Base-by-base conservation (phyloP, 2,329 filamentous ascomycete species). In the Trichoderma lentiforme region DNA sequence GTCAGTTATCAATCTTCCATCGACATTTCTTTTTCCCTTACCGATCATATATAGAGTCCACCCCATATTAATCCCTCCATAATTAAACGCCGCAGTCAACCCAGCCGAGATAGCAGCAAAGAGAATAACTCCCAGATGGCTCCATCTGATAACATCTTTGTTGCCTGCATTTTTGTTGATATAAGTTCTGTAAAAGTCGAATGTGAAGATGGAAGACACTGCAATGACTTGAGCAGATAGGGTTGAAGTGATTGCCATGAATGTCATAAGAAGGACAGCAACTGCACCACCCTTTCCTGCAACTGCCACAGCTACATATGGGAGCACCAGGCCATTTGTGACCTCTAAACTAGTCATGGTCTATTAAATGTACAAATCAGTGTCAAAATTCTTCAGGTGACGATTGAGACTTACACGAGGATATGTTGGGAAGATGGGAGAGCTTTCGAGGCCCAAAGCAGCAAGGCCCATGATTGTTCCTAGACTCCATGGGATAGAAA, bases 1-100 rank as follows among this genome's bases (percentile, higher is more conserved):
- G 21, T 69, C 8, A 69, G 36, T 26, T 14, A 51, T 6, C 3
- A 12, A 2, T 34, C 4, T 6, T 12, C 7, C 3, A 6, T 18
- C 14, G 2, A 1, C 18, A 18, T 11, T 8, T n/a, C 6, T 14
- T 1, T 43, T 30, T 47, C 8, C 6, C 56, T 56, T 70, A 63
- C 67, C 67, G 30, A 70, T 70, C 67, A 70, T 70, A 28, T 70
- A 70, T 0, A 70, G 15, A 9, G 67, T 70, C 58, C 67, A 70
- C 0, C 67, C 67, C 67, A 70, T 70, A 18, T 62, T 63, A 12
- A 63, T 70, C 1, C 67, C 67, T 7, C 53, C 67, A 4, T 70
- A 70, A 8, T 53, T 53, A 6, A 70, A 70, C n/a, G 56, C 57
- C 2, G 58, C 58, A 21, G 58, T 70, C 3, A 70, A 32, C 1